Evolutionary conservation across 1,284 basidiomycete genomes (phyloP), one percentile per base, ranked within the genome.

Genomic region (Porodaedalea pini): DNA sequence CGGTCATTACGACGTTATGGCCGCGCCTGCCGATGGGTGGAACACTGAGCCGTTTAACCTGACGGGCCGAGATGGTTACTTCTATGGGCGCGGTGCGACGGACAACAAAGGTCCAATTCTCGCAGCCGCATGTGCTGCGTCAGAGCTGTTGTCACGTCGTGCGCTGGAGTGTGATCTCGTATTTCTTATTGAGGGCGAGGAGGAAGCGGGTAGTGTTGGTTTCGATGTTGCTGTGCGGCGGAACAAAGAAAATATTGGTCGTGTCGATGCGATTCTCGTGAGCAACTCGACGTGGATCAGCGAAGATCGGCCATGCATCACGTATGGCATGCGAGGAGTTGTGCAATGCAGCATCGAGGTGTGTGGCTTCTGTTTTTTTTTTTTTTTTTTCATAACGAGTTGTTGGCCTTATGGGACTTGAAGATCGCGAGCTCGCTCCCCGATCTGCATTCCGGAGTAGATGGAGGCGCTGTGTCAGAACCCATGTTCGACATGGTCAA

Each of bases 231-330:
- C 89, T 0, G 88, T 98, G 6, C 69, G 76, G 54, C 79, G 77
- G 58, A 77, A 94, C 71, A 92, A 92, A 79, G 82, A 86, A 60
- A 70, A 78, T 39, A 93, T 98, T 63, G 93, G 94, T 1, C 73
- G 83, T 29, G 83, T 97, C 51, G 92, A 96, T 71, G 88, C 88
- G 1, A 92, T 97, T 54, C 75, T 96, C 17, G 84, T 96, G 59
- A 92, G 89, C 65, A 99, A 99, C 69, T 98, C 95, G 32, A 96
- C 94, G 15, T 99, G 96, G 95, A 91, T 98, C 62, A 90, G 90
- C 31, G 94, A 98, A 66, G 86, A 90, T 61, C 85, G 86, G n/a
- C 95, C 96, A 0, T 98, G 95, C 67, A 88, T 98, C 57, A 98
- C 95, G 0, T 96, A 97, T 67, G 96, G 96, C 2, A 75, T 98